These are phyloP conservation scores for Aegilops umbellulata DNA, from an alignment of 176 grass and related monocot species.

Conservation along the genomic window DNA sequence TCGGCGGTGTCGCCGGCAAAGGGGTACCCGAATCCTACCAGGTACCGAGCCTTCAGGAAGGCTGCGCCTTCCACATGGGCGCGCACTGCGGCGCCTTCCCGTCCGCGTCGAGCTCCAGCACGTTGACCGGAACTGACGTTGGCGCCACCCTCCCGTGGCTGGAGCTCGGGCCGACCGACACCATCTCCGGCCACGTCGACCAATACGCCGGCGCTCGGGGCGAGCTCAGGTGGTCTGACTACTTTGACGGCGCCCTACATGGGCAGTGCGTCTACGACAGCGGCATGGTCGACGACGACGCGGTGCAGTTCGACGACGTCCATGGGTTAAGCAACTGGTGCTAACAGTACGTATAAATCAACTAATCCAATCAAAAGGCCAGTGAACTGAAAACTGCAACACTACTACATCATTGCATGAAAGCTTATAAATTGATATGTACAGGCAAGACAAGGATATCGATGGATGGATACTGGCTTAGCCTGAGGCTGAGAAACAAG, in stretches of 20 bases:
- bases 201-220: conserved; percentile 39
- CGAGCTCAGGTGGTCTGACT: conserved; percentile 59
- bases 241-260: conserved; percentile 49
- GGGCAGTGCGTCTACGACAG: conserved; percentile 41
- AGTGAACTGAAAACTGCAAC: background rate
- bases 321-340: conserved; percentile 50
- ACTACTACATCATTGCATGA: background rate
- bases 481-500: background rate
- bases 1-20: background rate
- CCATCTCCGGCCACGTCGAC: conserved; percentile 2
- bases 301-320: conserved; percentile 32
- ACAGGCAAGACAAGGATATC: conserved; percentile 12
- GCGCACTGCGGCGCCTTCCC: conserved; percentile 17
- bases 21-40: conserved; percentile 14
- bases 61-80: conserved; percentile 27
- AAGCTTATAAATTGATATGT: background rate
- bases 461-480: background rate
- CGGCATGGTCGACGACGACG: conserved; percentile 22
- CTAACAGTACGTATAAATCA: conserved; percentile 11
- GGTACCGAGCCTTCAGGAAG: conserved; percentile 3
- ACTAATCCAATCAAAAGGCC: background rate
- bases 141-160: conserved; percentile 27
- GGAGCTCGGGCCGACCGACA: conserved; percentile 29
- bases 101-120: conserved; percentile 45
- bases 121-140: conserved; percentile 11